These are phyloP conservation scores for Yarrowia sp. DNA, from an alignment of 805 yeast species.

Conservation along the genomic window DNA sequence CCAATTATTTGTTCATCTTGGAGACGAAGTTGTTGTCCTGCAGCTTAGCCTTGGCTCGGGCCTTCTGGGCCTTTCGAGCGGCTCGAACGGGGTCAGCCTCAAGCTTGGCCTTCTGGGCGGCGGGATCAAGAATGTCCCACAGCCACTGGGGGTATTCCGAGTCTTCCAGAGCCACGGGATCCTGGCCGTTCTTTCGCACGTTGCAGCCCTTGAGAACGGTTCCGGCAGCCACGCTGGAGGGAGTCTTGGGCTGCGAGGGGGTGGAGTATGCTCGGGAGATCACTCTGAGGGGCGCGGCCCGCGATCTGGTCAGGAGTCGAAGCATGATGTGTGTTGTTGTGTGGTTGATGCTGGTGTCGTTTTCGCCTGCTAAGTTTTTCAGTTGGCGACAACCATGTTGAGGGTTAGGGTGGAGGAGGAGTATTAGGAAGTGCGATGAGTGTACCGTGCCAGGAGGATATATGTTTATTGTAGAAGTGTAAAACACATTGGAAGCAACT, in stretches of 20 bases:
- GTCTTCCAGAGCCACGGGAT: slow-evolving; percentile 84
- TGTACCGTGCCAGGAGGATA: too few species aligned
- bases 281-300: background rate
- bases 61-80: slow-evolving; percentile 68
- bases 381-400: background rate
- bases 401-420: slow-evolving; percentile 15
- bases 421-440: too few species aligned
- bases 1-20: slow-evolving; percentile 42
- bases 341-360: background rate
- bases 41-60: slow-evolving; percentile 62
- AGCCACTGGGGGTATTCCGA: slow-evolving; percentile 92
- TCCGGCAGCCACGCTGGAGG: slow-evolving; percentile 43
- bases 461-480: too few species aligned
- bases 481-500: too few species aligned
- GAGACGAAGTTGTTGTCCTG: slow-evolving; percentile 76
- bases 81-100: slow-evolving; percentile 59
- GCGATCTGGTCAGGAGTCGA: slow-evolving; percentile 24
- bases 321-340: slow-evolving; percentile 21
- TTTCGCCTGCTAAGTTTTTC: slow-evolving; percentile 10
- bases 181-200: slow-evolving; percentile 75
- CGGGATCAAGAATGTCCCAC: slow-evolving; percentile 76
- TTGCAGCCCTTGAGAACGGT: slow-evolving; percentile 68
- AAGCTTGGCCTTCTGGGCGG: slow-evolving; percentile 54
- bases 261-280: slow-evolving; percentile 12
- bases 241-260: slow-evolving; percentile 37